Percentiles rank a stretch among this genome's conserved stretches.
Conservation (phyloP, 148 eudicot genomes). For the Vaccinium vitisidaea region DNA sequence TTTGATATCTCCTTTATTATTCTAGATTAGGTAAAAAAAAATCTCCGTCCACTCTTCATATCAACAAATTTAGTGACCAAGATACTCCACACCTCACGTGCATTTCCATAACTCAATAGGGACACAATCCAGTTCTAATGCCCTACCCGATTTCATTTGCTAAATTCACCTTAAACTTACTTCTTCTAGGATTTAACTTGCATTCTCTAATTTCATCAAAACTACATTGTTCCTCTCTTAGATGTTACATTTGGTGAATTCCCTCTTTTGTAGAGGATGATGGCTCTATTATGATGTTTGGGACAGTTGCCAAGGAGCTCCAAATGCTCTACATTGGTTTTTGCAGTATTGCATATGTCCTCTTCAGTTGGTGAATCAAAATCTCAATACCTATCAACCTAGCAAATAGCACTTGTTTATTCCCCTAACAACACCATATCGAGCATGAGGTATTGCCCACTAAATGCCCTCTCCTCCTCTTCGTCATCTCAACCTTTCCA, state of each 20-base stretch:
- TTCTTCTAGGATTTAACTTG: neutral
- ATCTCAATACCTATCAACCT: neutral
- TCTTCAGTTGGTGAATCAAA: neutral
- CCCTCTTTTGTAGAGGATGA: neutral
- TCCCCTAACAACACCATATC: neutral
- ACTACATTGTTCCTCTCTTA: neutral
- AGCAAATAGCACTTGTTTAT: neutral
- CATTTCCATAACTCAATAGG: neutral
- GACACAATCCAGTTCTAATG: neutral
- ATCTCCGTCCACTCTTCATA: neutral
- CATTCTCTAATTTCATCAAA: neutral
- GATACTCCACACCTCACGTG: neutral
- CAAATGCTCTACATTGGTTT: neutral
- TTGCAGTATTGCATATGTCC: neutral
- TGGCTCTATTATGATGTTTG: constrained; percentile 2
- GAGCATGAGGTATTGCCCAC: neutral
- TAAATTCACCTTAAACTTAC: neutral
- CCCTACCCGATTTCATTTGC: neutral
- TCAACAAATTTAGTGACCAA: neutral
- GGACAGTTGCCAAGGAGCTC: neutral
- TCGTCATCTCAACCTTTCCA: neutral
- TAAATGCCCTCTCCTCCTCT: neutral
- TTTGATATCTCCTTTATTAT: neutral
- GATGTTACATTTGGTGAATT: neutral
- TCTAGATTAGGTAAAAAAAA: neutral